Evolutionary conservation across 352 stramenopile species (phyloP).

Genomic region (Plasmopara muralis): DNA sequence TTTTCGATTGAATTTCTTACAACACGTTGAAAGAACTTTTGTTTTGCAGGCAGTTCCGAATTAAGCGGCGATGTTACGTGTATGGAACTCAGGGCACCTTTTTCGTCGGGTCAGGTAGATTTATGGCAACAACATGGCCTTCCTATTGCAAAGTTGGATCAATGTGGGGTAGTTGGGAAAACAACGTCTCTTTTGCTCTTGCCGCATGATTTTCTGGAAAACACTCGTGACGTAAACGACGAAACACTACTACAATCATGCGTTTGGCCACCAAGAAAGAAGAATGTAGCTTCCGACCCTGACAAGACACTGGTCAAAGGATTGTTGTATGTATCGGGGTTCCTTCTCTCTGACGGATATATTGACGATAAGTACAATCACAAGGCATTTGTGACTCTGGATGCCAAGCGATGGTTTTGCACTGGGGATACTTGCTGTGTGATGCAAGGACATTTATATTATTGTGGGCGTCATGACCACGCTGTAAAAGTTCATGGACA

Average conservation of each 20-base stretch:
- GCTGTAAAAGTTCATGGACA: conserved; percentile 54
- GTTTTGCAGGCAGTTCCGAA: conserved; percentile 46
- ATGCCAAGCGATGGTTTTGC: conserved; percentile 17
- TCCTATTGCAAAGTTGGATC: conserved; percentile 31
- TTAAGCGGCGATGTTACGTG: conserved; percentile 54
- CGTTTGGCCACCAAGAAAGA: conserved; percentile 12
- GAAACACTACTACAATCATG: neutral
- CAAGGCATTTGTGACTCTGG: conserved; percentile 1
- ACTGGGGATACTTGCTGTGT: conserved; percentile 44
- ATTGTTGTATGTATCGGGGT: conserved; percentile 33
- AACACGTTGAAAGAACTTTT: neutral
- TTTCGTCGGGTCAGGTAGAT: conserved; percentile 10
- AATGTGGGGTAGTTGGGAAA: conserved; percentile 19
- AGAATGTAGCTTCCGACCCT: neutral
- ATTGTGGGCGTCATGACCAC: conserved; percentile 37
- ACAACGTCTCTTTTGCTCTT: conserved; percentile 25
- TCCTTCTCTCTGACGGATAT: conserved; percentile 32
- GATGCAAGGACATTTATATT: conserved; percentile 28
- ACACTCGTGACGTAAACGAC: neutral
- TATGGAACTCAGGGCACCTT: conserved; percentile 25
- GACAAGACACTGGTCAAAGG: conserved; percentile 7
- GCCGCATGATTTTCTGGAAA: neutral
- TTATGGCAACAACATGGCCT: conserved; percentile 34
- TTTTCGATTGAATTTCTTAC: neutral
- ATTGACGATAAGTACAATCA: conserved; percentile 5